Base-by-base conservation (phyloP, 179 eudicot genomes). In the Nepenthes alata region DNA sequence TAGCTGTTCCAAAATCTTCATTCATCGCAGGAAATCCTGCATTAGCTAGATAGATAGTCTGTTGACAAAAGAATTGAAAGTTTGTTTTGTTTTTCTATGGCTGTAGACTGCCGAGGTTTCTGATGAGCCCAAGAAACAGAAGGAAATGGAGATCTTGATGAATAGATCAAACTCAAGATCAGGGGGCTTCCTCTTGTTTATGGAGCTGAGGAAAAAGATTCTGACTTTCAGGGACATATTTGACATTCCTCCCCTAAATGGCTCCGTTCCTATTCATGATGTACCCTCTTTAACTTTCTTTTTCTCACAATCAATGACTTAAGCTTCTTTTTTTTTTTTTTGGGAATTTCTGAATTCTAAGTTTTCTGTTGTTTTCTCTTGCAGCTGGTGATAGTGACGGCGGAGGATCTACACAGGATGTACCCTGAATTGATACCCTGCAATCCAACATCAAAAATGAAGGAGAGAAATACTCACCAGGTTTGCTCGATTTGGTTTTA, bases 201-300 rank as follows among this genome's bases (percentile, higher is more conserved):
- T 76, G 70, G 89, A 85, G 67, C 75, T 93, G 14, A 83, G 84
- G 74, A 85, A 68, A 73, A 89, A 87, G 64, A 72, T 85, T 62
- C 73, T 74, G 63, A 71, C 70, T 63, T 85, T 93, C 58, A 77
- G 97, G 65, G 94, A 93, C 70, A 75, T 89, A 25, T 78, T 89
- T 38, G 98, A 93, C 72, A 69, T 93, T 47, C 81, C 97, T 58
- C 87, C 97, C 10, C 78, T 85, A n/a, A 65, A 52, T 50, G 82
- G 79, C 48, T 87, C 97, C 34, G 74, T 83, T 70, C 83, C 94
- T 25, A 75, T 81, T 39, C 78, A 77, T 38, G 89, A 89, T 84
- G 98, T 93, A 55, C 59, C 45, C 16, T 45, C 8, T 41, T 11
- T 2, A n/a, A 35, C 3, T 55, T 48, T 60, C 15, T 16, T 15